phyloP scores from a whole-genome alignment of 192 early-diverging fungal genomes.

The Umbelopsis isabellina region DNA sequence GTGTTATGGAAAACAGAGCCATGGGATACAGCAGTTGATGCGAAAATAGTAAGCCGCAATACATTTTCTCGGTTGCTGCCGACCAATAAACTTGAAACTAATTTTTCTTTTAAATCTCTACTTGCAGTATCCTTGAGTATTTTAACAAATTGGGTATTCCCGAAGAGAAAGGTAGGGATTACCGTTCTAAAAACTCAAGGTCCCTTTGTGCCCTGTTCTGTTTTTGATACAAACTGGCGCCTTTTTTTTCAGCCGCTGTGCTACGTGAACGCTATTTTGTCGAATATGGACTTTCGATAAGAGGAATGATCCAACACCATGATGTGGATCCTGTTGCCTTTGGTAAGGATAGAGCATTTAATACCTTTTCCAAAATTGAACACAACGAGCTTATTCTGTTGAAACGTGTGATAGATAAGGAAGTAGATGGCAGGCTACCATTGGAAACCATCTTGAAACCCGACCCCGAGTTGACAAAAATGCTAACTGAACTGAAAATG shows the following conservation, averaged over 20 bases:
- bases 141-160: constrained; percentile 60
- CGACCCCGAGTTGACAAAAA: constrained; percentile 62
- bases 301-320: constrained; percentile 73
- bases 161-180: constrained; percentile 45
- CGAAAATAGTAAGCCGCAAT: constrained; percentile 45
- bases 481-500: constrained; percentile 55
- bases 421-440: constrained; percentile 72
- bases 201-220: background rate
- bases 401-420: constrained; percentile 37
- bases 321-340: constrained; percentile 67
- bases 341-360: constrained; percentile 33
- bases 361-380: background rate
- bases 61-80: background rate
- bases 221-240: background rate
- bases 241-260: constrained; percentile 30
- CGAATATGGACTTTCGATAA: constrained; percentile 73
- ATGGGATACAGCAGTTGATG: constrained; percentile 59
- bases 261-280: constrained; percentile 64
- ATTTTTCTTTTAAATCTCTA: background rate
- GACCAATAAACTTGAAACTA: background rate
- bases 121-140: constrained; percentile 60
- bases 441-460: constrained; percentile 63
- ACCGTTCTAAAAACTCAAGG: background rate
- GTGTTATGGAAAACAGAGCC: constrained; percentile 26
- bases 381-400: background rate